These are phyloP conservation scores for Fragilaria radians DNA, from an alignment of 108 stramenopile genomes.

Conservation along the genomic window DNA sequence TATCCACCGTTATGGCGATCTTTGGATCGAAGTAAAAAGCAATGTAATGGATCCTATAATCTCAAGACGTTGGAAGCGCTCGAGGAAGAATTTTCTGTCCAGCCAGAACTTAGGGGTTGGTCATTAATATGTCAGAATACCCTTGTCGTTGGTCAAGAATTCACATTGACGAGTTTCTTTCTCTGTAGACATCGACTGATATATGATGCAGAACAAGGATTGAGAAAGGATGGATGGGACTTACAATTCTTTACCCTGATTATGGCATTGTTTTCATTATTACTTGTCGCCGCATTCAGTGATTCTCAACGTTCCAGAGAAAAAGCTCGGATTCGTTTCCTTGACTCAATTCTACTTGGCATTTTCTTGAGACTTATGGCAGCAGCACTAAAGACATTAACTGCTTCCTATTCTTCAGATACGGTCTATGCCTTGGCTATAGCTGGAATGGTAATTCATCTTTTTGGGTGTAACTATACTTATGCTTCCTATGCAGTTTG, in stretches of 20 bases:
- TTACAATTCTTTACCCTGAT: constrained; percentile 13
- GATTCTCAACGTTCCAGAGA: neutral
- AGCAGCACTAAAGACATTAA: constrained; percentile 48
- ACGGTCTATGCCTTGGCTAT: constrained; percentile 66
- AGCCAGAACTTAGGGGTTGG: neutral
- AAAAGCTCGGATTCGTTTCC: constrained; percentile 13
- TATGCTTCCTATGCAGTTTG: constrained; percentile 46
- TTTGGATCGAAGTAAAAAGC: neutral
- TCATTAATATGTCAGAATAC: constrained; percentile 4
- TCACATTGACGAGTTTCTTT: constrained; percentile 36
- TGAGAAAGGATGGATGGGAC: constrained; percentile 12
- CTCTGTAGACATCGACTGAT: constrained; percentile 8
- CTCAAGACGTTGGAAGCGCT: neutral
- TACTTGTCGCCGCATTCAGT: constrained; percentile 18
- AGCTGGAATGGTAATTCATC: constrained; percentile 44
- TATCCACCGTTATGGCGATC: neutral
- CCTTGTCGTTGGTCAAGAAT: constrained; percentile 65
- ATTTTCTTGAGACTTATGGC: constrained; percentile 43
- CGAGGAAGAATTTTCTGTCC: neutral
- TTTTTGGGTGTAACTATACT: constrained; percentile 60
- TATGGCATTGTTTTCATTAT: constrained; percentile 29
- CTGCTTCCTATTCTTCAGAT: constrained; percentile 72
- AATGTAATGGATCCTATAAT: neutral
- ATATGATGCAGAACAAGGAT: constrained; percentile 16
- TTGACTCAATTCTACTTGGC: constrained; percentile 46